phyloP scores from a whole-genome alignment of 139 green algal species.

The Astrephomene gubernaculifera region DNA sequence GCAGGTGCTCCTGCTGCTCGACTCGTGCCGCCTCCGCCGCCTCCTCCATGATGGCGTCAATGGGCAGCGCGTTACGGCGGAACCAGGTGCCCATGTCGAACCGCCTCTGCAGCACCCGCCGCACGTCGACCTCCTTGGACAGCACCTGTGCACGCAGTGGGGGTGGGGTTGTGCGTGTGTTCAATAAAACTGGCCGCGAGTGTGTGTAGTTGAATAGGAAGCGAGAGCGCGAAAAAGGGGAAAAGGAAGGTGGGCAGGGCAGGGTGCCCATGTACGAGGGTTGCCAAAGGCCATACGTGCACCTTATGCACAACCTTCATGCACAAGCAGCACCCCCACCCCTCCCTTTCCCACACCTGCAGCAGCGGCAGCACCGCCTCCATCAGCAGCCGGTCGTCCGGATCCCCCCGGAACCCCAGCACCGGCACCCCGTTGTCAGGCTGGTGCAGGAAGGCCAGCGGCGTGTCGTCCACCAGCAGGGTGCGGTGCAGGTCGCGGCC shows the following conservation, averaged over 20 bases:
- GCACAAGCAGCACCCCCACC: too few species aligned
- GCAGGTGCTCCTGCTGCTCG: background rate
- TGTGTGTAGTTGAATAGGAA: too few species aligned
- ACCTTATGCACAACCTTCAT: too few species aligned
- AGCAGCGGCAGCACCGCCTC: slow-evolving; percentile 89
- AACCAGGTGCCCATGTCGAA: slow-evolving; percentile 88
- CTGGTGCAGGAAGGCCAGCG: slow-evolving; percentile 89
- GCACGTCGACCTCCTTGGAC: slow-evolving; percentile 67
- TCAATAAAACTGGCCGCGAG: too few species aligned
- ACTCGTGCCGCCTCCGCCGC: background rate
- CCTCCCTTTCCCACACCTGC: slow-evolving; percentile 45
- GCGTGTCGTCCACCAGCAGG: slow-evolving; percentile 93
- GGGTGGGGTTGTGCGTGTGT: background rate
- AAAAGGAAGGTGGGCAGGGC: too few species aligned
- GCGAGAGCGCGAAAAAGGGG: too few species aligned
- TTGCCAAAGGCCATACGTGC: too few species aligned
- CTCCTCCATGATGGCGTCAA: slow-evolving; percentile 35
- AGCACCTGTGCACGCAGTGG: slow-evolving; percentile 40
- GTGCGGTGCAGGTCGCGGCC: slow-evolving; percentile 63
- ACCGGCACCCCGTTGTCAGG: slow-evolving; percentile 91
- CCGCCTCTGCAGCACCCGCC: slow-evolving; percentile 67
- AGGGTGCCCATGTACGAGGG: too few species aligned
- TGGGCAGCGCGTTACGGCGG: slow-evolving; percentile 59
- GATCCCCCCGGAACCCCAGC: slow-evolving; percentile 83
- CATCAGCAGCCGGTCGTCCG: slow-evolving; percentile 81